These are phyloP conservation scores for Acmispon strigosus DNA, from an alignment of 306 rosid genomes.

Conservation along the genomic window DNA sequence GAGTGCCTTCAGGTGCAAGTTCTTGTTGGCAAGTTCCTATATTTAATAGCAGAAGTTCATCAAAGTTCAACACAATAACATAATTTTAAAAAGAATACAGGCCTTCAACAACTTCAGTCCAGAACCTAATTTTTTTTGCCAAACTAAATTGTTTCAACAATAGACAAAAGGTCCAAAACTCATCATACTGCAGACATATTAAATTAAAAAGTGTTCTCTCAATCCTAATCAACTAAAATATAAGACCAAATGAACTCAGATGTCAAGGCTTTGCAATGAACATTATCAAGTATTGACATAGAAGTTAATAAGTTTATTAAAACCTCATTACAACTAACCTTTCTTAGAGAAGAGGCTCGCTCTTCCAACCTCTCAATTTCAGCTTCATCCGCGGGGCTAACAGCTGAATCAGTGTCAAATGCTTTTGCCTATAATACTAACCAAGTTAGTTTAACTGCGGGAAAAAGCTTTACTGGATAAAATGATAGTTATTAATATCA, in stretches of 20 bases:
- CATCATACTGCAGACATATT: neutral
- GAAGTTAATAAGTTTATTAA: neutral
- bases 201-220: neutral
- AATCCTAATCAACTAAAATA: slow-evolving; percentile 6
- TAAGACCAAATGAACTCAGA: neutral
- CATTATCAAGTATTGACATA: neutral
- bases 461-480: neutral
- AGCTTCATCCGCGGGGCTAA: slow-evolving; percentile 49
- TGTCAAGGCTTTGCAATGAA: slow-evolving; percentile 6
- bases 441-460: slow-evolving; percentile 19
- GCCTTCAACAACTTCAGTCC: slow-evolving; percentile 1
- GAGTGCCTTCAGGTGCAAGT: slow-evolving; percentile 62
- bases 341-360: slow-evolving; percentile 55
- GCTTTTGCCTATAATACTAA: slow-evolving; percentile 46
- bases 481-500: neutral
- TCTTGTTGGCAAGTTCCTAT: slow-evolving; percentile 80
- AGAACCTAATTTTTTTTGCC: neutral
- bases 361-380: slow-evolving; percentile 79
- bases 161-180: neutral
- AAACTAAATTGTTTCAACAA: neutral
- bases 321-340: slow-evolving; percentile 37
- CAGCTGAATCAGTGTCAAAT: slow-evolving; percentile 43
- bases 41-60: slow-evolving; percentile 3
- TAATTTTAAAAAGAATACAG: neutral
- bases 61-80: neutral